These are phyloP conservation scores for Leavenworthia alabamica DNA, from an alignment of 345 rosid genomes.

Conservation along the genomic window DNA sequence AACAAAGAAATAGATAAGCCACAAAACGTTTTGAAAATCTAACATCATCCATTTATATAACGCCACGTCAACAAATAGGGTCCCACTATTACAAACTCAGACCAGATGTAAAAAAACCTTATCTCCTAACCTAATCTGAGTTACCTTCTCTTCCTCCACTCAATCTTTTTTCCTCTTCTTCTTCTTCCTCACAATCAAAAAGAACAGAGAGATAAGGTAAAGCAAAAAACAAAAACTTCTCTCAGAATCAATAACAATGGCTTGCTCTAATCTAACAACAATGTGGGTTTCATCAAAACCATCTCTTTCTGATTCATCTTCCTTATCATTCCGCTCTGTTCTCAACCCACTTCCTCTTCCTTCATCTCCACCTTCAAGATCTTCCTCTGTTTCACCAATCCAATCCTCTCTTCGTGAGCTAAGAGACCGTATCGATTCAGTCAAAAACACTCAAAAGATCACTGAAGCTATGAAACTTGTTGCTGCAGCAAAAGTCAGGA, in stretches of 20 bases:
- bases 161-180: conserved; percentile 8
- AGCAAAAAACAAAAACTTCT: conserved; percentile 25
- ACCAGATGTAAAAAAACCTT: conserved; percentile 45
- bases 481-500: conserved; percentile 91
- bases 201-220: conserved; percentile 27
- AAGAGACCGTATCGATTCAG: conserved; percentile 65
- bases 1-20: conserved; percentile 5
- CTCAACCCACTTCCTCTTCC: conserved; percentile 60
- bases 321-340: conserved; percentile 62
- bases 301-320: conserved; percentile 65
- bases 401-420: conserved; percentile 83
- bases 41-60: conserved; percentile 2
- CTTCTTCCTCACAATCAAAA: conserved; percentile 16
- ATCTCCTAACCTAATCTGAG: conserved; percentile 70
- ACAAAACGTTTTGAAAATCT: conserved; percentile 4
- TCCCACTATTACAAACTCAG: conserved; percentile 25
- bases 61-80: conserved; percentile 24
- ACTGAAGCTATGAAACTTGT: conserved; percentile 98
- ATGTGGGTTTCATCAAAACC: conserved; percentile 77
- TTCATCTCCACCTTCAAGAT: conserved; percentile 38
- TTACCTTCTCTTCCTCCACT: conserved; percentile 38
- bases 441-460: conserved; percentile 92
- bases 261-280: conserved; percentile 76
- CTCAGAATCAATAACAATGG: conserved; percentile 35
- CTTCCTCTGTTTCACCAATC: conserved; percentile 47